Conservation (phyloP, 2,329 filamentous ascomycete genomes). For the Karstenula rhodostoma region DNA sequence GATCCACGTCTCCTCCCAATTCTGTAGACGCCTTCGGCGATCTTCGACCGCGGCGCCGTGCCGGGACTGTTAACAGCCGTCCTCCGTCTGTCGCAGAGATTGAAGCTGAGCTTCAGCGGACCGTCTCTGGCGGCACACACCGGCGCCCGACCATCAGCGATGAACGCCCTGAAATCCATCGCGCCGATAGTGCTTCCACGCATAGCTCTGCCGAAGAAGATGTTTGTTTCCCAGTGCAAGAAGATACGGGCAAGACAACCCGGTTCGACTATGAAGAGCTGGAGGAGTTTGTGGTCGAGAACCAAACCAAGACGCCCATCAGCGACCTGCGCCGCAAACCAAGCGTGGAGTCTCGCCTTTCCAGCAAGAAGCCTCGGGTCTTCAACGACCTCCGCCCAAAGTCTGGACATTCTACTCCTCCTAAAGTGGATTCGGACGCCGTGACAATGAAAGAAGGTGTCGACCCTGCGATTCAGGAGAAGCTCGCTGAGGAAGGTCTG, state of each 20-base stretch:
- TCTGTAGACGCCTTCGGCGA: conserved; percentile 96
- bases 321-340: conserved; percentile 49
- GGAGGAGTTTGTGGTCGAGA: conserved; percentile 83
- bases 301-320: conserved; percentile 57
- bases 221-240: conserved; percentile 83
- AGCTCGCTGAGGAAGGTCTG: conserved; percentile 50
- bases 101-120: conserved; percentile 70
- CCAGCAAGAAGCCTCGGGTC: conserved; percentile 60
- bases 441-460: conserved; percentile 36
- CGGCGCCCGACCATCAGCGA: conserved; percentile 67
- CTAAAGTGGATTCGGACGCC: conserved; percentile 47
- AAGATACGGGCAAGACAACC: conserved; percentile 77
- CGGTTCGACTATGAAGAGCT: conserved; percentile 92
- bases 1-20: conserved; percentile 88
- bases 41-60: conserved; percentile 75
- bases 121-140: conserved; percentile 73
- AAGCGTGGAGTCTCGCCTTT: conserved; percentile 49
- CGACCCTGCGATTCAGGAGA: conserved; percentile 52
- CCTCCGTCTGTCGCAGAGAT: conserved; percentile 54
- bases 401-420: conserved; percentile 41
- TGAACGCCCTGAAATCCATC: conserved; percentile 66
- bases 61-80: conserved; percentile 70
- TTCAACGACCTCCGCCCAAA: conserved; percentile 69
- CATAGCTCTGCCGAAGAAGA: conserved; percentile 82
- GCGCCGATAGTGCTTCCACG: conserved; percentile 67